phyloP scores from a whole-genome alignment of 2,329 filamentous ascomycete species.

The Incumbomyces lentus region DNA sequence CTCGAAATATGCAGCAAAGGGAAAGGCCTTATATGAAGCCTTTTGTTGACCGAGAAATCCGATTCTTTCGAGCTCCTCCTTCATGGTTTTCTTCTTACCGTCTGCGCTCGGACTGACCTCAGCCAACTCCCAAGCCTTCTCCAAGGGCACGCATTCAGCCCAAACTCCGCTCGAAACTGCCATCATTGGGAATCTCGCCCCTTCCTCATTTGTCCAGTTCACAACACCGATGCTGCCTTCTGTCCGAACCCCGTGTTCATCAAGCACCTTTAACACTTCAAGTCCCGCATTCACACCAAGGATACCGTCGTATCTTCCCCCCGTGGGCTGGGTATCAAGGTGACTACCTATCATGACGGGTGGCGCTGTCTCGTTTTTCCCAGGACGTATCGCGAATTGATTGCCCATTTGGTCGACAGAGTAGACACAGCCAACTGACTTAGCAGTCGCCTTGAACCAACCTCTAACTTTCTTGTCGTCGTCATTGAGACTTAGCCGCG shows the following conservation, averaged over 20 bases:
- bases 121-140: constrained; percentile 50
- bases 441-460: constrained; percentile 61
- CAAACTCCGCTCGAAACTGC: constrained; percentile 70
- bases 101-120: constrained; percentile 44
- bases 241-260: constrained; percentile 58
- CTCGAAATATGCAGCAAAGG: constrained; percentile 71
- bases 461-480: constrained; percentile 60
- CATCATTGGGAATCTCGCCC: constrained; percentile 65
- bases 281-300: constrained; percentile 63
- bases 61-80: constrained; percentile 59
- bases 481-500: constrained; percentile 60
- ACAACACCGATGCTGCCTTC: constrained; percentile 63
- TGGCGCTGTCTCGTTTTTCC: constrained; percentile 45
- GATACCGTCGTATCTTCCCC: constrained; percentile 65
- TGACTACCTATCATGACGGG: constrained; percentile 63
- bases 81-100: constrained; percentile 42
- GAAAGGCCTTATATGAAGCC: constrained; percentile 48
- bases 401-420: constrained; percentile 70
- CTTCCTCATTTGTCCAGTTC: constrained; percentile 69
- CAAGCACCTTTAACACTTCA: constrained; percentile 59
- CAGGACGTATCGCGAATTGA: constrained; percentile 62
- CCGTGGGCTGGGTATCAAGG: constrained; percentile 47
- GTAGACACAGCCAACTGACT: constrained; percentile 54
- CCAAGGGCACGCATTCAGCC: constrained; percentile 56
- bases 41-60: constrained; percentile 54